Base-by-base conservation (phyloP, 2,329 filamentous ascomycete genomes). In the Akanthomyces dipterigenus region DNA sequence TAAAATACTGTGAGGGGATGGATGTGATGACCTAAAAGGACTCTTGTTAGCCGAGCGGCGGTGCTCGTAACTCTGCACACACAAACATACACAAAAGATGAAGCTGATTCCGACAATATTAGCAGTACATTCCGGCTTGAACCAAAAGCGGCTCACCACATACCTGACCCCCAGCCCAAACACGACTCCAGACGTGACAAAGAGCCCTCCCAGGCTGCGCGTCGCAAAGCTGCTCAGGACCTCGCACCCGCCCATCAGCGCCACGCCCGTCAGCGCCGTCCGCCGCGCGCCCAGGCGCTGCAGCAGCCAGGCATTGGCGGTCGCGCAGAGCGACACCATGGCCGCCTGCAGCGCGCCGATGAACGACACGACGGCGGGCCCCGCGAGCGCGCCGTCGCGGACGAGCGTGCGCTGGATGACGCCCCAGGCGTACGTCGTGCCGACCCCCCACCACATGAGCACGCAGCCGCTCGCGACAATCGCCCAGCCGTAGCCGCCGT, bases 381-480 rank as follows among this genome's bases (percentile, higher is more conserved):
- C 76, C 0, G 77, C 76, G 1, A 85, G 70, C 0, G n/a, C n/a
- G n/a, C 75, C 73, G 11, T 78, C 71, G 38, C 79, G 71, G 3
- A 85, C 78, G 1, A 88, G 75, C 0, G 79, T 83, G 4, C 77
- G 76, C 70, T 88, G 85, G 51, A 87, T 72, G 0, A 88, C 77
- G 26, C 84, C 85, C 83, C 84, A 88, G 64, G 77, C 78, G 67
- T 84, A 85, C 8, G 77, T 77, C 0, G 78, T 82, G 55, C 83
- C 84, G 54, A 82, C 77, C 56, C 80, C 76, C 82, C 81, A 84
- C 74, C 82, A 87, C 2, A 79, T 76, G 12, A 85, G 66, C 1
- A 82, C 67, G 2, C 78, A 76, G 65, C 80, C 83, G 36, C 74
- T 76, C 3, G 70, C 71, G 26, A 87, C 79, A 8, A 86, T 74